Base-by-base conservation (phyloP, 2,329 filamentous ascomycete species). In the Fusarium torulosum region DNA sequence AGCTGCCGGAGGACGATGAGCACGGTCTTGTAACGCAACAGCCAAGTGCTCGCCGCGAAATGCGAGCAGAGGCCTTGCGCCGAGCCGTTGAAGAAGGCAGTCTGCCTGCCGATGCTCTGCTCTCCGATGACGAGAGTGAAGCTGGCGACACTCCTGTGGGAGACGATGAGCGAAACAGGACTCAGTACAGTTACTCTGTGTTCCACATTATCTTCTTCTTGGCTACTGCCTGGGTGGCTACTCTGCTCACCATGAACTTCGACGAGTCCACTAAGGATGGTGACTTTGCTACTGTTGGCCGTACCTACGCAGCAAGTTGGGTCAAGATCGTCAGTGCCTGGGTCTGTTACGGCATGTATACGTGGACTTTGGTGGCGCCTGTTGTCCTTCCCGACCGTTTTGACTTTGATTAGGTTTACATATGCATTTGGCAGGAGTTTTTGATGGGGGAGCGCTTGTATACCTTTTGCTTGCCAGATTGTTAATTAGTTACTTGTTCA, bases 171-270 rank as follows among this genome's bases (percentile, higher is more conserved):
- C 89, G 93, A 73, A 86, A 87, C 61, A 90, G 88, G 59, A 97
- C 95, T 5, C 95, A 98, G 82, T 99, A 99, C 84, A 97, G 92
- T 81, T 99, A 99, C 80, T 87, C 92, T 8, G 86, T 97, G 62
- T 99, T 99, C 86, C 96, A 99, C 80, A 83, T 98, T 77, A 98
- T 99, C 72, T 99, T 99, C 86, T 92, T 98, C 84, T 84, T 99
- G 49, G 94, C 95, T 10, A 98, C 96, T 0, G 91, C 92, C 42
- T 99, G 96, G 96, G 94, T 98, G 6, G 94, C 94, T 3, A 98
- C 94, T 1, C 84, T 99, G 35, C 85, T 99, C 33, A 85, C 84
- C 13, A 91, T 94, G 82, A 91, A 92, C 74, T 88, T 91, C 69
- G 87, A 91, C 10, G 85, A 89, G 66, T 81, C 83, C 41, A 88